Base-by-base conservation (phyloP, 768 basidiomycete genomes). In the Amyloporia xantha region DNA sequence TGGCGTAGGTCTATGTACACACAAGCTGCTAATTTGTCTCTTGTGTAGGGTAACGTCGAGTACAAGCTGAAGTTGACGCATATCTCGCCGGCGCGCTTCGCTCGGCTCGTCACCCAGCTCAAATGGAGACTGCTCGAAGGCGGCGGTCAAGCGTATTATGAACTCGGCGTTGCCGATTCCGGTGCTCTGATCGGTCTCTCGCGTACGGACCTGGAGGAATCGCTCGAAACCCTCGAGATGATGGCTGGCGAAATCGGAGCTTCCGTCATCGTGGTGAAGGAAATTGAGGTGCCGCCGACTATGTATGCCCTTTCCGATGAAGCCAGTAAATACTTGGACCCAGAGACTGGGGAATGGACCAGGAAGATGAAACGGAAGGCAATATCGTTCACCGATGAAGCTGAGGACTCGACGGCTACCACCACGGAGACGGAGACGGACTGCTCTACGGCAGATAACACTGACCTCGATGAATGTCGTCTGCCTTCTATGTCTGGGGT, bases 201-300 rank as follows among this genome's bases (percentile, higher is more conserved):
- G 2, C 71, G 78, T 53, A 65, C 67, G 2, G 86, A 94, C 63
- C 79, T 98, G 54, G 86, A 88, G 50, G 76, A 77, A 56, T 91
- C 86, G 2, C 68, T 98, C 33, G 82, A 84, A 58, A 95, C 93
- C 0, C 78, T 98, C 12, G 89, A 89, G 62, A 82, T 81, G 72
- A 98, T 98, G 94, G 92, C 93, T 0, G 82, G 84, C 21, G 92
- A 95, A 61, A 86, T 97, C 35, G 92, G 91, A 1, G 94, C 91
- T 0, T 89, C 88, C 21, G 91, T 96, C 48, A 82, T 93, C 41
- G 81, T 96, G 24, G 85, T 93, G 13, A 91, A 90, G 68, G 90
- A 93, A 61, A 81, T 95, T 24, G 85, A 87, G 57, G 81, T 92
- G 0, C 83, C 84, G 0, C 75, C 73, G 0, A 72, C 69, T 10